These are phyloP conservation scores for Galeopsis tetrahit DNA, from an alignment of 257 asterid species.

Conservation along the genomic window DNA sequence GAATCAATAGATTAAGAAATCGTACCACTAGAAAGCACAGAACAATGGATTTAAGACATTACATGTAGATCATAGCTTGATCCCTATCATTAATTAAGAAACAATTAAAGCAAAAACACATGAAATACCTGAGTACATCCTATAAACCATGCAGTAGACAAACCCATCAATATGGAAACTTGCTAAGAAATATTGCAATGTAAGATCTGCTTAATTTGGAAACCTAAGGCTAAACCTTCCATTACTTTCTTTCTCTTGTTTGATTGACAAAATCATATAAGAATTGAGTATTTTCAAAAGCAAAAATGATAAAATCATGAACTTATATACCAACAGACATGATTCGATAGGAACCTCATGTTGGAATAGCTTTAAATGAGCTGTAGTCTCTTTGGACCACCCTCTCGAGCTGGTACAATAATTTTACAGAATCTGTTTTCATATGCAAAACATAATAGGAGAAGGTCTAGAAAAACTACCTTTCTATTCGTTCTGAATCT, in stretches of 20 bases:
- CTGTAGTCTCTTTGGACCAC: conserved; percentile 10
- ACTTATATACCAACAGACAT: conserved; percentile 15
- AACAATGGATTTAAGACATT: neutral
- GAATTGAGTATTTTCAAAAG: neutral
- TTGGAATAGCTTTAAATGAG: neutral
- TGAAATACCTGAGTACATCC: neutral
- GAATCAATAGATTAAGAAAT: neutral
- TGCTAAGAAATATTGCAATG: conserved; percentile 1
- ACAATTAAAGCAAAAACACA: neutral
- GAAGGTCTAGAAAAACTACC: conserved; percentile 45
- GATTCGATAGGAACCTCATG: neutral
- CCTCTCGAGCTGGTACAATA: conserved; percentile 9
- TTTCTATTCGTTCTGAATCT: conserved; percentile 61
- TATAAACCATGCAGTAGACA: neutral
- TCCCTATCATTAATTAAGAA: neutral
- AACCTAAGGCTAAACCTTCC: conserved; percentile 8
- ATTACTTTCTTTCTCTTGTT: conserved; percentile 14
- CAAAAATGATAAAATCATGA: neutral
- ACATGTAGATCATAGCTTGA: neutral
- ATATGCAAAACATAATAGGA: neutral
- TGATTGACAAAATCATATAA: conserved; percentile 6
- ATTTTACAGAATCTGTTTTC: conserved; percentile 13
- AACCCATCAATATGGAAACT: conserved; percentile 4
- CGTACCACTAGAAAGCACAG: neutral
- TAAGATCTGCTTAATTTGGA: conserved; percentile 2